Conservation (phyloP, 768 basidiomycete species). For the Boletus sp. region DNA sequence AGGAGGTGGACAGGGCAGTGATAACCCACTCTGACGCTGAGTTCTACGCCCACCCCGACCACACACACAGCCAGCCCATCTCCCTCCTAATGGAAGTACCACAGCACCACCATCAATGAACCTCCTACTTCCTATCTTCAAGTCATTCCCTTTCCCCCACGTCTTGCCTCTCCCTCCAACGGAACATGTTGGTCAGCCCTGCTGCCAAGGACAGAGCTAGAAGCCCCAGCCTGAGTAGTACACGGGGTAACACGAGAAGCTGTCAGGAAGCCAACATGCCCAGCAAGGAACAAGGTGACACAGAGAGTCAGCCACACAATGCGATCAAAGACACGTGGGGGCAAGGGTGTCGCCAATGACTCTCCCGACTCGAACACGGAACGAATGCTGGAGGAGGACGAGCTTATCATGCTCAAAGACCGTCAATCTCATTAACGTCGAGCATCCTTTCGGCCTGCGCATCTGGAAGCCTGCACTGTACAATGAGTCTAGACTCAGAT, state of each 20-base stretch:
- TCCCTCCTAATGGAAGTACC: constrained; percentile 54
- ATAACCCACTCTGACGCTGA: constrained; percentile 34
- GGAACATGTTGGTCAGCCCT: constrained; percentile 54
- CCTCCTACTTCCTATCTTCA: too few species aligned
- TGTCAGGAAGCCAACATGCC: constrained; percentile 43
- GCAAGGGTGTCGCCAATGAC: constrained; percentile 45
- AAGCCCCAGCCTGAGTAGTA: constrained; percentile 64
- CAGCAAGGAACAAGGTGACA: constrained; percentile 55
- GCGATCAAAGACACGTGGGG: constrained; percentile 33
- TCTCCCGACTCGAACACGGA: constrained; percentile 37
- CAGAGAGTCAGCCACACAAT: constrained; percentile 35
- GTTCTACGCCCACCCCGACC: constrained; percentile 42
- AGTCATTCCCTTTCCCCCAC: constrained; percentile 44
- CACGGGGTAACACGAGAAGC: too few species aligned
- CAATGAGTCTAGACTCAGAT: too few species aligned
- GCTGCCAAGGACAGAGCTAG: too few species aligned
- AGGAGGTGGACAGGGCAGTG: constrained; percentile 26
- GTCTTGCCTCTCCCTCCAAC: constrained; percentile 41
- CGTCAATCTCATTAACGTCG: constrained; percentile 96
- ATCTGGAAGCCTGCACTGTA: too few species aligned
- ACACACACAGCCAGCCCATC: constrained; percentile 27
- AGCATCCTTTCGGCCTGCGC: constrained; percentile 98
- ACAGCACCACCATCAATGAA: constrained; percentile 61
- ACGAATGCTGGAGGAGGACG: constrained; percentile 50
- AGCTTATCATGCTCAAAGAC: constrained; percentile 89